Evolutionary conservation across 371 early-diverging fungal genomes (phyloP).

Genomic region (Mortierella sp.): DNA sequence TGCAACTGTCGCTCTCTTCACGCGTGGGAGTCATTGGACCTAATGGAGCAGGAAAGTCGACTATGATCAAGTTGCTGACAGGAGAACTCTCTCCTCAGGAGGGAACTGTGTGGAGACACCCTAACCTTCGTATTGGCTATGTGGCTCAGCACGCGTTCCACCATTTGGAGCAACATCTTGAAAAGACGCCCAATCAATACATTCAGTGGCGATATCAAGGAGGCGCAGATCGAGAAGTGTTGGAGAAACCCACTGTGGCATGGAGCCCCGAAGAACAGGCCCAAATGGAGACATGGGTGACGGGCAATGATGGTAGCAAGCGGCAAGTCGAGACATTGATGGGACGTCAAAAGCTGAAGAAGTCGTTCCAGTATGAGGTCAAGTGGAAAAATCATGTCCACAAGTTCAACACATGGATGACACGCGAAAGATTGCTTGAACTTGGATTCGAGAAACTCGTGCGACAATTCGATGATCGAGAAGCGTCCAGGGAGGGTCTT

Average conservation of each 20-base stretch:
- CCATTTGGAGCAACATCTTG: slow-evolving; percentile 85
- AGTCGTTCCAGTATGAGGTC: slow-evolving; percentile 87
- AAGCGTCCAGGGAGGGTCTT: slow-evolving; percentile 81
- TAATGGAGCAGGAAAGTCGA: slow-evolving; percentile 84
- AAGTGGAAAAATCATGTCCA: slow-evolving; percentile 79
- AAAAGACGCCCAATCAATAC: slow-evolving; percentile 84
- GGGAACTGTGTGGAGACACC: slow-evolving; percentile 82
- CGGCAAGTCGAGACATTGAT: slow-evolving; percentile 49
- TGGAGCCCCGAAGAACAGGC: slow-evolving; percentile 33
- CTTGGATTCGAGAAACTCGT: slow-evolving; percentile 81
- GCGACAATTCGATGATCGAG: slow-evolving; percentile 83
- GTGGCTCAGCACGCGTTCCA: slow-evolving; percentile 93
- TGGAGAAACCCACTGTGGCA: slow-evolving; percentile 66
- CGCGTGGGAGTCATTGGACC: slow-evolving; percentile 79
- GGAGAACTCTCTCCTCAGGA: slow-evolving; percentile 75
- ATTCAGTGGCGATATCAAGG: slow-evolving; percentile 87
- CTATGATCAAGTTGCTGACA: slow-evolving; percentile 86
- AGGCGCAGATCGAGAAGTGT: slow-evolving; percentile 85
- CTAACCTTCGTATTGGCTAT: slow-evolving; percentile 85
- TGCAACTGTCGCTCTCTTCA: slow-evolving; percentile 73
- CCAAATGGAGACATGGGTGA: slow-evolving; percentile 51
- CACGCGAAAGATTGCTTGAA: slow-evolving; percentile 76
- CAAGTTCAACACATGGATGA: slow-evolving; percentile 78
- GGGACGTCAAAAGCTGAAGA: slow-evolving; percentile 83
- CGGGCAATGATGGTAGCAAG: slow-evolving; percentile 60